A percentile compares a stretch with the other conserved stretches of the same genome.
These are phyloP conservation scores for Trichoderma hamatum DNA, from an alignment of 2,329 filamentous ascomycete genomes.

Conservation along the genomic window DNA sequence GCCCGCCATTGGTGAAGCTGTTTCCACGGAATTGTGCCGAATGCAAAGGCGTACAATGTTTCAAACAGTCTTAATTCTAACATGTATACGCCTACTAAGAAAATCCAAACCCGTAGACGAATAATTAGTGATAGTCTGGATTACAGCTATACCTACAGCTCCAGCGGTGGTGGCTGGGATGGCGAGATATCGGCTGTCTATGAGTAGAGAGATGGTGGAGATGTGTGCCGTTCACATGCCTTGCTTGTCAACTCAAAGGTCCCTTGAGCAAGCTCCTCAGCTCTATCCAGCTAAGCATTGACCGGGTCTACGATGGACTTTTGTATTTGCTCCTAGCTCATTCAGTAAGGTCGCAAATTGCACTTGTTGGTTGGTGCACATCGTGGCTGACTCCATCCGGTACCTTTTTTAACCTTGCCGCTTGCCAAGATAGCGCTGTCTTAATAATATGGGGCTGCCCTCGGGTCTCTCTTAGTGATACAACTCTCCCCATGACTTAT, in stretches of 20 bases:
- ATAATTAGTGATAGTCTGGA: background rate
- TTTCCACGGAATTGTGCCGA: background rate
- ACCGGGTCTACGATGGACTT: background rate
- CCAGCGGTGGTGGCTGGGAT: background rate
- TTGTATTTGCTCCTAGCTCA: constrained; percentile 20
- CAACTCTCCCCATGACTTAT: background rate
- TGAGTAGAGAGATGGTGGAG: background rate
- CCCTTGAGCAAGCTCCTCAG: constrained; percentile 3
- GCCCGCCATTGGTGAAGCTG: background rate
- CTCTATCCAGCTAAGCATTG: background rate
- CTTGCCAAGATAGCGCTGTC: constrained; percentile 21
- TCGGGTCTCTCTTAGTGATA: background rate
- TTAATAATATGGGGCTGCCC: constrained; percentile 20
- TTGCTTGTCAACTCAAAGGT: constrained; percentile 8
- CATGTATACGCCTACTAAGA: no score
- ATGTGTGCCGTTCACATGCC: background rate
- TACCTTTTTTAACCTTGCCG: constrained; percentile 19
- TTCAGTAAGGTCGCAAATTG: constrained; percentile 21
- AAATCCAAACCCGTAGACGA: background rate
- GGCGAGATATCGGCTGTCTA: background rate
- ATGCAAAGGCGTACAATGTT: background rate
- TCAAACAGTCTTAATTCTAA: no score
- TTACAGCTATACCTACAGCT: background rate
- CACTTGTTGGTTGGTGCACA: background rate
- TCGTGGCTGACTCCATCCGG: constrained; percentile 1